phyloP scores from a whole-genome alignment of 2,329 filamentous ascomycete species.

The Sporothrix brunneoviolacea region DNA sequence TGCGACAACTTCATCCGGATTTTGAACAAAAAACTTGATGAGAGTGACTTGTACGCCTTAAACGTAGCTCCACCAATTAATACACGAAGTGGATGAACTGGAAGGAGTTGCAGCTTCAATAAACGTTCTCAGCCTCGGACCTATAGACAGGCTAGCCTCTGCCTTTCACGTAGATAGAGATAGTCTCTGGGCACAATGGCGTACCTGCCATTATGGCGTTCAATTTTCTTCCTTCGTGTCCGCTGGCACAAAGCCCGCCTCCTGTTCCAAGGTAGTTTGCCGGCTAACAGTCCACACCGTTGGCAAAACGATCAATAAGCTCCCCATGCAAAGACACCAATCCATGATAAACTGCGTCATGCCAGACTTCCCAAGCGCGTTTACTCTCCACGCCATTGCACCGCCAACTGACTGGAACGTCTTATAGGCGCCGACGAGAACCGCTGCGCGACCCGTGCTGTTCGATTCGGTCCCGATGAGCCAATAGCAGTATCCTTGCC shows the following conservation, averaged over 20 bases:
- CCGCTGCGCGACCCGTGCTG: constrained; percentile 32
- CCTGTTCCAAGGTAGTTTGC: constrained; percentile 22
- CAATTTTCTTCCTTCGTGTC: constrained; percentile 12
- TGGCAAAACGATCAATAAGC: constrained; percentile 35
- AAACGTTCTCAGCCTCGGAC: no score
- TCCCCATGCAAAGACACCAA: constrained; percentile 39
- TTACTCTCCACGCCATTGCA: constrained; percentile 40
- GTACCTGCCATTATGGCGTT: no score
- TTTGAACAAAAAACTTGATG: no score
- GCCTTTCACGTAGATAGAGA: no score
- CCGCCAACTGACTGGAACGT: constrained; percentile 36
- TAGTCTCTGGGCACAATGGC: no score
- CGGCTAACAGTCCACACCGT: constrained; percentile 33
- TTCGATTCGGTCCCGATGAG: constrained; percentile 41
- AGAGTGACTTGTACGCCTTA: no score
- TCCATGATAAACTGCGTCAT: constrained; percentile 40
- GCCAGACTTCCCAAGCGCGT: constrained; percentile 28
- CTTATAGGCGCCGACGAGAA: constrained; percentile 42
- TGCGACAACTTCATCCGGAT: no score
- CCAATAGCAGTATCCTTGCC: constrained; percentile 62
- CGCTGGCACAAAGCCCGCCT: constrained; percentile 20
- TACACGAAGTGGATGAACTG: no score
- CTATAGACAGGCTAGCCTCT: no score
- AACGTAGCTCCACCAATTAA: no score
- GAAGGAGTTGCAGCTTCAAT: no score